Percentiles rank a stretch among this genome's conserved stretches.
Evolutionary conservation across 192 early-diverging fungal genomes (phyloP).

Genomic region (Backusella psychrophila): DNA sequence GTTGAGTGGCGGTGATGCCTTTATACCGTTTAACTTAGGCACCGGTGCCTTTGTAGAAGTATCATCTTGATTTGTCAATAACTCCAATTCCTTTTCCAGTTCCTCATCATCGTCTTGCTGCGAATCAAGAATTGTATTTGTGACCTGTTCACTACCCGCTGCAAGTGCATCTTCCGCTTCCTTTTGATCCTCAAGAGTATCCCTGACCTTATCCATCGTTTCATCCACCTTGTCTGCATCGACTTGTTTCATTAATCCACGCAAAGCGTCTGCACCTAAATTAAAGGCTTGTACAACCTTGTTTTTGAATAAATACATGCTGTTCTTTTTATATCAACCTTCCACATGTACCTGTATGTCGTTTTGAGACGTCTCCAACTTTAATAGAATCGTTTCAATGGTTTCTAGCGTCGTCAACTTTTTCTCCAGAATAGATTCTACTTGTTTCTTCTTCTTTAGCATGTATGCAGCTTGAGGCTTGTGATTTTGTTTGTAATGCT

Average conservation of each 20-base stretch:
- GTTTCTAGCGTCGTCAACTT: conserved; percentile 56
- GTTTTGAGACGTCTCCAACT: conserved; percentile 61
- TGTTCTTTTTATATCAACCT: neutral
- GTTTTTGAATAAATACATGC: neutral
- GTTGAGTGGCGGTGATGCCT: neutral
- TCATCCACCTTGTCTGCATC: conserved; percentile 50
- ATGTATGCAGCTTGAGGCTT: conserved; percentile 51
- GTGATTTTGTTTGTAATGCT: conserved; percentile 33
- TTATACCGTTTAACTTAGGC: neutral
- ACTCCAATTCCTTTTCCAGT: neutral
- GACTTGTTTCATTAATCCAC: conserved; percentile 47
- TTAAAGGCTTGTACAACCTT: conserved; percentile 62
- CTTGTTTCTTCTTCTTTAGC: conserved; percentile 51
- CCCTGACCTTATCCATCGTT: conserved; percentile 60
- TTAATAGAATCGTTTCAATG: conserved; percentile 57
- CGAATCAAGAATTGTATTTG: neutral
- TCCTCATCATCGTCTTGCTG: neutral
- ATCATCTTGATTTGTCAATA: neutral
- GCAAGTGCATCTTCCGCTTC: conserved; percentile 61
- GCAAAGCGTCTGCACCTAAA: conserved; percentile 55
- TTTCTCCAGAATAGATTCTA: conserved; percentile 54
- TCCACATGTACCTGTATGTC: conserved; percentile 48
- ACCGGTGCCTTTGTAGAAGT: neutral
- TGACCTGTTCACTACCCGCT: conserved; percentile 25
- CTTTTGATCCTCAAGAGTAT: conserved; percentile 56